Conservation (phyloP, 768 basidiomycete genomes). For the Gymnopilus junonius region DNA sequence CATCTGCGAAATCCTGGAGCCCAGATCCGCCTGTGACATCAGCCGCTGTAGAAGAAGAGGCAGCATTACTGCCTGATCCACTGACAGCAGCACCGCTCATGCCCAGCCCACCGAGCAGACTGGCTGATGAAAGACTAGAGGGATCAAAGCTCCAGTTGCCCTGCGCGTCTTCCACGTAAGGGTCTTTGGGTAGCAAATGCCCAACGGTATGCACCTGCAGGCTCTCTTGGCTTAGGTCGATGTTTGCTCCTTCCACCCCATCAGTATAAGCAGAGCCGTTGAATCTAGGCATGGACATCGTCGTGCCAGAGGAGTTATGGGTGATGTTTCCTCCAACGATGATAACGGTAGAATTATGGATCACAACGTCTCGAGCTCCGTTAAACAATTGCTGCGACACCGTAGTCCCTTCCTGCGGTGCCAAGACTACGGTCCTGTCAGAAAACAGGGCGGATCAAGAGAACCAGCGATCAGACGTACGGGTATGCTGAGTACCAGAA, state of each 20-base stretch:
- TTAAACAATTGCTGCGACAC: too few relatives aligned
- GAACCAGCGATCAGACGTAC: too few relatives aligned
- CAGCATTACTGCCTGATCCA: background rate
- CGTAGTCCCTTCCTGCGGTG: too few relatives aligned
- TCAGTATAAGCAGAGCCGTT: background rate
- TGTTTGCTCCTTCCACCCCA: background rate
- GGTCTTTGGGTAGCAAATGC: slow-evolving; percentile 66
- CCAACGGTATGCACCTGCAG: slow-evolving; percentile 83
- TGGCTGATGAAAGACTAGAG: slow-evolving; percentile 32
- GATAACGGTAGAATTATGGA: too few relatives aligned
- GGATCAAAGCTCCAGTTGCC: slow-evolving; percentile 68
- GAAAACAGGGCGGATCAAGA: too few relatives aligned
- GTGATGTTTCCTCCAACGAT: too few relatives aligned
- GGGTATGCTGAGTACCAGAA: too few relatives aligned
- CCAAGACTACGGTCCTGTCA: too few relatives aligned
- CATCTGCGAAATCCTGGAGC: slow-evolving; percentile 13
- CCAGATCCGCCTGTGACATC: background rate
- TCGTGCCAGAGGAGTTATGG: too few relatives aligned
- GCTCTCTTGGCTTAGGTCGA: slow-evolving; percentile 56
- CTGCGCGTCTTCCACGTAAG: slow-evolving; percentile 41
- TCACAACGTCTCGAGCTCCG: too few relatives aligned
- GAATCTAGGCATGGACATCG: slow-evolving; percentile 10
- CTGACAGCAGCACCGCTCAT: background rate
- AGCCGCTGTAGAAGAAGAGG: background rate
- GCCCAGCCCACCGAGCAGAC: slow-evolving; percentile 21